Evolutionary conservation across 768 basidiomycete genomes (phyloP), one percentile per base, ranked within the genome.

Genomic region (Naganishia friedmannii): DNA sequence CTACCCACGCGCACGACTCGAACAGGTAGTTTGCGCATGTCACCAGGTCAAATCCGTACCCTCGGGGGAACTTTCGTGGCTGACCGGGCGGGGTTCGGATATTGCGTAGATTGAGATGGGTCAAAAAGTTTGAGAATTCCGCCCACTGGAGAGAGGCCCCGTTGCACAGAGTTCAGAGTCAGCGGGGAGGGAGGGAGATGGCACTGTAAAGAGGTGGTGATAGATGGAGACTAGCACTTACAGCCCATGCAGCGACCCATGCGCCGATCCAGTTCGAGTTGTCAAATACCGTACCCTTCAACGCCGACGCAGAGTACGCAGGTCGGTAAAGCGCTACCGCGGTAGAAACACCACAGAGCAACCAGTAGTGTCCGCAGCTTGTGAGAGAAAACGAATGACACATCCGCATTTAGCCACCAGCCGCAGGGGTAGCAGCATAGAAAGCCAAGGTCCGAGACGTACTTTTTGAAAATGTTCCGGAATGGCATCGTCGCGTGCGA

Each of bases 1-100:
- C 83, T 4, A 84, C 76, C 91, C 95, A 96, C 0, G 83, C 89
- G 29, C 95, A 70, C 9, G 83, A 85, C 82, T 99, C 96, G 77
- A 94, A 97, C 78, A 91, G 88, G 83, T 99, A 99, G 81, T 99
- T 97, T 19, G 95, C 92, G 83, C 86, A 90, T 7, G 91, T 90
- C 48, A 94, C 86, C n/a, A 86, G 82, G 66, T 87, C 84, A 83
- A 97, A 99, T 7, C 93, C 94, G 73, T 93, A 95, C 29, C 96
- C 95, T n/a, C 84, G 82, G 0, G 96, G 96, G 74, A 96, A 89
- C n/a, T 86, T 88, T 57, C 95, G 89, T 67, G 85, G 86, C 70
- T 86, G 88, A 19, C 91, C 92, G 28, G 86, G 83, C 0, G 95
- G 92, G 26, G 70, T 70, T 26, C 96, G 90, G 54, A 99, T 87